Base-by-base conservation (phyloP, 2,329 filamentous ascomycete genomes). In the Aspergillus cejpii region DNA sequence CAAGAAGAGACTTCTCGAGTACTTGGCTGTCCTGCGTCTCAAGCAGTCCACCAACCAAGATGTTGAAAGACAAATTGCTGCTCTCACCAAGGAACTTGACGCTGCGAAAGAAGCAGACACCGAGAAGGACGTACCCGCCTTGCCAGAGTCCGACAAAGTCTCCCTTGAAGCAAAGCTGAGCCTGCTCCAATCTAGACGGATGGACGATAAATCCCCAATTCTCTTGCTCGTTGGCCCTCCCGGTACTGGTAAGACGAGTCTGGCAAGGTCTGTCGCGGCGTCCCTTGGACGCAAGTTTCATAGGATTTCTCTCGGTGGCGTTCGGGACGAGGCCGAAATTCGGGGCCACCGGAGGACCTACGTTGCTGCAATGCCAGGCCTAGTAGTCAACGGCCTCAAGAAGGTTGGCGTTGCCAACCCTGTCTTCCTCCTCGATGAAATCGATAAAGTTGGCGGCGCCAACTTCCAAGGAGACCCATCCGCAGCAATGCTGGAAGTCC, bases 291-390 rank as follows among this genome's bases (percentile, higher is more conserved):
- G 92, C 52, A 94, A 96, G 65, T 98, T 98, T 66, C 91, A 98
- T 67, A 83, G 92, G 37, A 96, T 98, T 57, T 97, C 92, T 3
- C 81, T 98, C 3, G 92, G 92, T 49, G 92, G 92, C 56, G 91
- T 98, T 2, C 78, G 92, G 43, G 92, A 98, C 59, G 92, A 98
- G 66, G 92, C 92, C 12, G 92, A 98, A 70, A 97, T 98, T 48
- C 81, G 92, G 48, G 92, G 92, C 7, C 92, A 98, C 67, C 80
- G 92, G 44, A 79, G 92, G 56, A 98, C 92, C 0, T 98, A 98
- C 62, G 92, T 98, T 47, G 92, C 92, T 17, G 92, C 92, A n/a
- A 96, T 98, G 91, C 92, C 92, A 7, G 92, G 92, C 43, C 75
- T 97, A 44, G 85, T 98, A 47, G 90, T 97, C 23, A 90, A 89